These are phyloP conservation scores for Phialophora macrospora DNA, from an alignment of 2,329 filamentous ascomycete genomes.

Conservation along the genomic window DNA sequence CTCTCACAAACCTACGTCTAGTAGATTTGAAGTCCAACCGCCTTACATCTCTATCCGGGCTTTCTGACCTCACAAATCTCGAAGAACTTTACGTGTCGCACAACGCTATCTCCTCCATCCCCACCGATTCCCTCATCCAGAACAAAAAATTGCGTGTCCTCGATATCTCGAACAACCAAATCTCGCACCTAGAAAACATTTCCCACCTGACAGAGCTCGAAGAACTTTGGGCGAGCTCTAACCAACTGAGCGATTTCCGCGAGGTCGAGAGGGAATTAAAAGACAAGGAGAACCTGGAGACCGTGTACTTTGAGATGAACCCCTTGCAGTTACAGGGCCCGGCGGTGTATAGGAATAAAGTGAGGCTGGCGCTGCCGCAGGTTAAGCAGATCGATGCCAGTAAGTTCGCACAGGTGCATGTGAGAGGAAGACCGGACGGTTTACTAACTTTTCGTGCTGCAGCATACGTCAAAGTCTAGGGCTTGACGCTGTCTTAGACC, in stretches of 20 bases:
- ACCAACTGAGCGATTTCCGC: conserved; percentile 75
- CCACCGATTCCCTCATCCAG: conserved; percentile 65
- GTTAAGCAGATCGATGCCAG: conserved; percentile 95
- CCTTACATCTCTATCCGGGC: conserved; percentile 75
- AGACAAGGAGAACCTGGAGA: conserved; percentile 79
- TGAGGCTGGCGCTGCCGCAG: conserved; percentile 83
- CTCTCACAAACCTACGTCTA: conserved; percentile 78
- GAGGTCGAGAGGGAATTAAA: conserved; percentile 77
- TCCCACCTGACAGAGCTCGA: conserved; percentile 72
- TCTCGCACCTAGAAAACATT: conserved; percentile 75
- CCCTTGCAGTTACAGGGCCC: conserved; percentile 78
- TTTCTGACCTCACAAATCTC: conserved; percentile 73
- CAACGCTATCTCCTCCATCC: conserved; percentile 80
- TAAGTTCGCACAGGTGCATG: conserved; percentile 61
- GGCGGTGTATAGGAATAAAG: conserved; percentile 93
- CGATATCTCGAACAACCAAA: conserved; percentile 87
- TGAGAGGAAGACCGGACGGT: not conserved
- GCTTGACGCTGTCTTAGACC: not conserved
- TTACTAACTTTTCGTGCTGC: conserved; percentile 7
- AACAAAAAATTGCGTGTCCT: conserved; percentile 73
- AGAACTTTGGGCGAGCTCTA: conserved; percentile 94
- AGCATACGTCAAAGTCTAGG: conserved; percentile 32
- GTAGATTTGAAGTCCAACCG: conserved; percentile 96
- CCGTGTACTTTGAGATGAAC: conserved; percentile 96
- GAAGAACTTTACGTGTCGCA: conserved; percentile 96